A percentile compares a stretch with the other conserved stretches of the same genome.
These are phyloP conservation scores for Morella rubra DNA, from an alignment of 306 rosid genomes.

Conservation along the genomic window DNA sequence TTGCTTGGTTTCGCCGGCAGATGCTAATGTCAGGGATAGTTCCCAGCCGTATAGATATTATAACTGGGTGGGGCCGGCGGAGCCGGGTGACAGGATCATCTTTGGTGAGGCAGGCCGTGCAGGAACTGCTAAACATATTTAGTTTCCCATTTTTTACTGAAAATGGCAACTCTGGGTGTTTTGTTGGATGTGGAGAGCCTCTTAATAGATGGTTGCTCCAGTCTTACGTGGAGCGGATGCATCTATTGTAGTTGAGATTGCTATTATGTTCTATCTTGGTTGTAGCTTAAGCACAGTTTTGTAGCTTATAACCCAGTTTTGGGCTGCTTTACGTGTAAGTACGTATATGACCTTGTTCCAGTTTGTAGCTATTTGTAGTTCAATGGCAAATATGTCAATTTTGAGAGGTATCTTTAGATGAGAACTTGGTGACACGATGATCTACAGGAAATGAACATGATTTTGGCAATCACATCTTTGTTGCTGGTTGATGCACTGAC, in stretches of 20 bases:
- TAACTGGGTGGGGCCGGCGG: slow-evolving; percentile 96
- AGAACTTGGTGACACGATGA: background rate
- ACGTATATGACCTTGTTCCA: slow-evolving; percentile 17
- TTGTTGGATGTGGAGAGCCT: slow-evolving; percentile 90
- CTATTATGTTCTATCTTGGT: slow-evolving; percentile 7
- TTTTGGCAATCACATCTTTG: background rate
- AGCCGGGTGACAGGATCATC: slow-evolving; percentile 88
- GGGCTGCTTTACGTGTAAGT: slow-evolving; percentile 16
- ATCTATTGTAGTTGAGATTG: slow-evolving; percentile 53
- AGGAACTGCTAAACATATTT: slow-evolving; percentile 61
- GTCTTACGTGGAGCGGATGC: slow-evolving; percentile 87
- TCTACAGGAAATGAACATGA: background rate
- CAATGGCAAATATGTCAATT: slow-evolving; percentile 8
- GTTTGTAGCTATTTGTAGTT: slow-evolving; percentile 23
- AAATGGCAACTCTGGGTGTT: slow-evolving; percentile 88
- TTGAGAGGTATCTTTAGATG: background rate
- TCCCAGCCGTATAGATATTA: slow-evolving; percentile 83
- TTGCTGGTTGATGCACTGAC: background rate
- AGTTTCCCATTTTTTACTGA: slow-evolving; percentile 87
- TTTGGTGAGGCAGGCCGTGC: slow-evolving; percentile 83
- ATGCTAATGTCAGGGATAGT: slow-evolving; percentile 67
- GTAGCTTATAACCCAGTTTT: slow-evolving; percentile 30
- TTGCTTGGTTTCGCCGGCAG: slow-evolving; percentile 81
- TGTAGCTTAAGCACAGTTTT: slow-evolving; percentile 40
- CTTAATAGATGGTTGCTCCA: slow-evolving; percentile 79